Conservation (phyloP, 768 basidiomycete species). For the Tulasnella sp. region DNA sequence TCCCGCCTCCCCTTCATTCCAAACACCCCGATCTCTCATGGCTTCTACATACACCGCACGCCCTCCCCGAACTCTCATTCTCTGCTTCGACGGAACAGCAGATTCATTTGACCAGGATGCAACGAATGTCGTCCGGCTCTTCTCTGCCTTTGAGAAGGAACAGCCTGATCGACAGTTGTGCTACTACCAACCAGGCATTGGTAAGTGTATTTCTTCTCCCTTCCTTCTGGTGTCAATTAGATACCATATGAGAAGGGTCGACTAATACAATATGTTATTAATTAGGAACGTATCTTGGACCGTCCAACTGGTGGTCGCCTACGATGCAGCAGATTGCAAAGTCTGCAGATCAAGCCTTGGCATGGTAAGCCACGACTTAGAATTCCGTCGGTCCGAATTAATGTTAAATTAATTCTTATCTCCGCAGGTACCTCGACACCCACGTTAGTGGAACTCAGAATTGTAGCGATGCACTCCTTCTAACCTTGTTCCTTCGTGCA, state of each 20-base stretch:
- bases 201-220: constrained; percentile 17
- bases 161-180: constrained; percentile 48
- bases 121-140: constrained; percentile 68
- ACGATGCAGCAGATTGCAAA: background rate
- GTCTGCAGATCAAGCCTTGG: constrained; percentile 24
- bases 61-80: constrained; percentile 45
- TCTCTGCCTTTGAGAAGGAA: constrained; percentile 61
- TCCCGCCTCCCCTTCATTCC: background rate
- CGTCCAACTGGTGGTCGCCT: constrained; percentile 2
- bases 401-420: background rate
- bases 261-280: background rate
- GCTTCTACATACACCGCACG: background rate
- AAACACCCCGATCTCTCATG: background rate
- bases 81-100: constrained; percentile 68
- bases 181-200: constrained; percentile 61
- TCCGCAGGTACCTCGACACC: constrained; percentile 43
- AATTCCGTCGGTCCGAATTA: background rate
- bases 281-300: constrained; percentile 33
- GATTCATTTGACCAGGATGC: constrained; percentile 38
- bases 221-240: constrained; percentile 32
- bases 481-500: background rate
- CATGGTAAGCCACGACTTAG: constrained; percentile 23
- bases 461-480: background rate
- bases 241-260: background rate
- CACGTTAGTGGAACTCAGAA: constrained; percentile 43